A percentile compares a stretch with the other conserved stretches of the same genome.
These are phyloP conservation scores for Neckera pumila DNA, from an alignment of 225 moss, liverwort and hornwort species.

Conservation along the genomic window DNA sequence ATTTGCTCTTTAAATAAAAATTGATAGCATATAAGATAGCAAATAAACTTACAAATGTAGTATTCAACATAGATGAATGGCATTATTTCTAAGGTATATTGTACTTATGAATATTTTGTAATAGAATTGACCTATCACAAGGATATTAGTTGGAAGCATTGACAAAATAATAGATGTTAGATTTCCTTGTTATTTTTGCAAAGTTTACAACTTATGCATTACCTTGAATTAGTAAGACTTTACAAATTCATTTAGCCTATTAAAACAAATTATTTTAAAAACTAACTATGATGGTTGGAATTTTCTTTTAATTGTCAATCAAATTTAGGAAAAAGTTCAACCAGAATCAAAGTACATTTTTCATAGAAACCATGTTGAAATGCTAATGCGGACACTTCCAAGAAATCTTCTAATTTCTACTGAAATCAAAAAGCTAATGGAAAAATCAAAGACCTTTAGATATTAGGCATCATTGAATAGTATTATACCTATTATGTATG, in stretches of 20 bases:
- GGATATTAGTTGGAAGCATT: background rate
- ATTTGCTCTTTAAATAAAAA: background rate
- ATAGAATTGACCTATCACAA: background rate
- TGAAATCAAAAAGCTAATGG: no score
- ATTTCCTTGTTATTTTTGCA: background rate
- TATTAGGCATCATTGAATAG: no score
- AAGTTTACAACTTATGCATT: background rate
- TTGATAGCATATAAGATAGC: background rate
- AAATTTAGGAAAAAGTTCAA: background rate
- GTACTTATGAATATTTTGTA: background rate
- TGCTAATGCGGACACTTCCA: background rate
- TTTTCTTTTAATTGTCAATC: background rate
- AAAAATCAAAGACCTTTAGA: no score
- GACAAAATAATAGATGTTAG: background rate
- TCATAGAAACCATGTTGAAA: background rate
- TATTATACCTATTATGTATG: rapidly evolving
- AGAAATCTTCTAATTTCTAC: no score
- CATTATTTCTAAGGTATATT: background rate
- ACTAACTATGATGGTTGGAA: background rate
- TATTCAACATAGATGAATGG: background rate
- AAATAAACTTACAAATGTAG: background rate
- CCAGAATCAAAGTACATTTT: background rate
- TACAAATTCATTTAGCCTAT: background rate
- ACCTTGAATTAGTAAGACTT: background rate
- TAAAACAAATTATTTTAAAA: background rate